Percentiles rank a stretch among this genome's conserved stretches.
Conservation (phyloP, 495 filamentous ascomycete genomes). For the Tuber borchii region DNA sequence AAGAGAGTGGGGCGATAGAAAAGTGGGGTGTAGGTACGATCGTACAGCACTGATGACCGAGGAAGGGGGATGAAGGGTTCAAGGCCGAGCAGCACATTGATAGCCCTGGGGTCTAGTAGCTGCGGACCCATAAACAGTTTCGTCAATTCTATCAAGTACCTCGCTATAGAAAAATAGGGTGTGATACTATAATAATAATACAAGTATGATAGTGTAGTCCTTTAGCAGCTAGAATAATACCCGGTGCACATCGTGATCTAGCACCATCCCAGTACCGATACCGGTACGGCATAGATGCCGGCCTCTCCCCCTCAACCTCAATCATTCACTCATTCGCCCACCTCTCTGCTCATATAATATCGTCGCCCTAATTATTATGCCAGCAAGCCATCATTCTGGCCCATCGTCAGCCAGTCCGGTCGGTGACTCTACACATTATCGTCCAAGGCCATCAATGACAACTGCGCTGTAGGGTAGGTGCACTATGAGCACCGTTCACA, state of each 20-base stretch:
- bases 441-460: not conserved
- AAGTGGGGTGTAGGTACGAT: not conserved
- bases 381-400: not conserved
- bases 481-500: not conserved
- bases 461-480: not conserved
- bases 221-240: not conserved
- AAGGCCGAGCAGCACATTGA: not conserved
- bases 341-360: not conserved
- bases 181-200: too few species aligned
- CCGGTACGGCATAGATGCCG: not conserved
- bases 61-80: not conserved
- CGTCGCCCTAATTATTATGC: not conserved
- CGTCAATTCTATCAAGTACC: not conserved
- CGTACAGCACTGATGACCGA: not conserved
- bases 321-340: not conserved
- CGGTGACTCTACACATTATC: not conserved
- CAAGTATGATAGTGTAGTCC: too few species aligned
- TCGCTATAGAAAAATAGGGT: not conserved
- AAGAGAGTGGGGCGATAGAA: not conserved
- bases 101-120: not conserved
- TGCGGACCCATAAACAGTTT: not conserved
- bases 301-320: not conserved
- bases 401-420: not conserved
- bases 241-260: not conserved
- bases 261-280: not conserved